Evolutionary conservation across 139 green algal species (phyloP).

Genomic region (Coccomyxa sp.): DNA sequence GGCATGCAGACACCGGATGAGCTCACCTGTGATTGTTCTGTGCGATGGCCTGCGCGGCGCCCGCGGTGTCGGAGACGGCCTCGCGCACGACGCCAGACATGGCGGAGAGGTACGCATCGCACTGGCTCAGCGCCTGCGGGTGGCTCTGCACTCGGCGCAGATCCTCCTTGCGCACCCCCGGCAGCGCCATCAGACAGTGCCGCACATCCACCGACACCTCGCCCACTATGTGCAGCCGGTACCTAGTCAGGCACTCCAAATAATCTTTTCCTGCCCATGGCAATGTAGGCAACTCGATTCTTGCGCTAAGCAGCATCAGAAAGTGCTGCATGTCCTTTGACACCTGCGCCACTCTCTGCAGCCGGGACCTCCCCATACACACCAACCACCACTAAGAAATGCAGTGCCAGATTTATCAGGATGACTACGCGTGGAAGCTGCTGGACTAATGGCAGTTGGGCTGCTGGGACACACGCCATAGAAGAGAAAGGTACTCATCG

Average conservation of each 20-base stretch:
- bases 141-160: slow-evolving; percentile 86
- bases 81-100: slow-evolving; percentile 59
- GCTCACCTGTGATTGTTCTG: slow-evolving; percentile 25
- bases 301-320: no score
- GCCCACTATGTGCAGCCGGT: slow-evolving; percentile 80
- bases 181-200: slow-evolving; percentile 94
- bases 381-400: no score
- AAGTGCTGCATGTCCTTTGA: no score
- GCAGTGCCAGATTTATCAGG: no score
- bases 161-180: slow-evolving; percentile 69
- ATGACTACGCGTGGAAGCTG: no score
- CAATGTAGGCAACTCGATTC: no score
- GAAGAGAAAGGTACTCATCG: no score
- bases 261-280: background rate
- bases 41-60: slow-evolving; percentile 70
- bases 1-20: background rate
- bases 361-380: no score
- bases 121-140: slow-evolving; percentile 62
- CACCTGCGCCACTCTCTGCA: no score
- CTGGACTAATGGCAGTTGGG: no score
- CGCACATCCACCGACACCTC: slow-evolving; percentile 81
- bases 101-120: slow-evolving; percentile 65
- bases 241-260: background rate
- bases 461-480: no score
- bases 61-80: slow-evolving; percentile 91